These are phyloP conservation scores for Angomonas ambiguus DNA, from an alignment of 208 protist genomes.

Conservation along the genomic window DNA sequence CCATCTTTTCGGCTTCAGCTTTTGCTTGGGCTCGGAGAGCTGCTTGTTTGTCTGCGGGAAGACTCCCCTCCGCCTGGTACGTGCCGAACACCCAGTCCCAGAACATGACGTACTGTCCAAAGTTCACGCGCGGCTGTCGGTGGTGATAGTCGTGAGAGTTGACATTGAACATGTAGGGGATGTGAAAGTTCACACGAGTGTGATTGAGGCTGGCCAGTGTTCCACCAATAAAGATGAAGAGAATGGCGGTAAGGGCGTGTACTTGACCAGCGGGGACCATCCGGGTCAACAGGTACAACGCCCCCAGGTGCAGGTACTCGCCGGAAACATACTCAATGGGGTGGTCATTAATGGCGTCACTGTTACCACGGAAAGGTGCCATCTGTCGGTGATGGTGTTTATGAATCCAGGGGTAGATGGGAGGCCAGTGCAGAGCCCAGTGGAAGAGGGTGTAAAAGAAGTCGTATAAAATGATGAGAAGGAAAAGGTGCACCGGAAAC, in stretches of 20 bases:
- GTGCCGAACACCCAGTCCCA: conserved; percentile 90
- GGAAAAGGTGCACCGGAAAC: conserved; percentile 51
- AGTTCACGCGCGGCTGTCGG: conserved; percentile 81
- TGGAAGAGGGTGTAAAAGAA: conserved; percentile 90
- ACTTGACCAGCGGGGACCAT: conserved; percentile 49
- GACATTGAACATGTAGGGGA: conserved; percentile 84
- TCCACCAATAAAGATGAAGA: conserved; percentile 83
- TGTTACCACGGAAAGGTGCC: conserved; percentile 84
- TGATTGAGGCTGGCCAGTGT: conserved; percentile 87
- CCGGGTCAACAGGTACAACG: conserved; percentile 68
- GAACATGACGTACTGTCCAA: conserved; percentile 92
- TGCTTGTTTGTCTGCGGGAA: conserved; percentile 11
- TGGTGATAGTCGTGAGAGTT: conserved; percentile 89
- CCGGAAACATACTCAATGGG: conserved; percentile 88
- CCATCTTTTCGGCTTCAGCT: background rate
- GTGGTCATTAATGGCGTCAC: conserved; percentile 90
- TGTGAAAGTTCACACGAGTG: conserved; percentile 78
- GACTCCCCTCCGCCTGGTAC: conserved; percentile 47
- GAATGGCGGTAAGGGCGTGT: conserved; percentile 46
- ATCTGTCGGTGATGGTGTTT: conserved; percentile 91
- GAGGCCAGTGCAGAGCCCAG: conserved; percentile 80
- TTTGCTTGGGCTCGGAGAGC: background rate
- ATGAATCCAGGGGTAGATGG: conserved; percentile 81
- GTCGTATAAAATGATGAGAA: conserved; percentile 84
- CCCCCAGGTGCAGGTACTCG: conserved; percentile 85